A percentile compares a stretch with the other conserved stretches of the same genome.
Conservation (phyloP, 1,284 basidiomycete species). For the Papiliotrema nemorosa region DNA sequence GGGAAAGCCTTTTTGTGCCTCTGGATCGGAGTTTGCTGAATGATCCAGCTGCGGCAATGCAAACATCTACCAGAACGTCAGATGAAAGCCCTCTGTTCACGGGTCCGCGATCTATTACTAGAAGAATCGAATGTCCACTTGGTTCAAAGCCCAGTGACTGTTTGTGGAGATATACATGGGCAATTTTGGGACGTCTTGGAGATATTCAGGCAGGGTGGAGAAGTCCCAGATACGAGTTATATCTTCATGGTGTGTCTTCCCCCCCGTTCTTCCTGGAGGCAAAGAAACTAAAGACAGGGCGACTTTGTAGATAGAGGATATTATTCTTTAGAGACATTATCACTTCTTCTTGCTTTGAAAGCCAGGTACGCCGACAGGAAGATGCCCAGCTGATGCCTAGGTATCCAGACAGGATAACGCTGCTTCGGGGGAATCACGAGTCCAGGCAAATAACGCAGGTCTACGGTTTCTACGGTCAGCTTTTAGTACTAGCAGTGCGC, state of each 20-base stretch:
- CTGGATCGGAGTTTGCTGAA: background rate
- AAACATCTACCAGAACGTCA: constrained; percentile 83
- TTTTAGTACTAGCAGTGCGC: background rate
- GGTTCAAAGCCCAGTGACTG: constrained; percentile 83
- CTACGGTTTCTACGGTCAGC: constrained; percentile 91
- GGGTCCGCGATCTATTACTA: constrained; percentile 77
- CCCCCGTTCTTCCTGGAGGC: background rate
- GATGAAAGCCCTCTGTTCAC: constrained; percentile 85
- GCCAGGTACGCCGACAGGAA: constrained; percentile 60
- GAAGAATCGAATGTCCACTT: constrained; percentile 96
- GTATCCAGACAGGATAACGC: constrained; percentile 87
- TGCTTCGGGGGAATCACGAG: constrained; percentile 93
- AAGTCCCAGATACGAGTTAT: constrained; percentile 84
- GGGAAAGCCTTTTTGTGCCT: too few species aligned
- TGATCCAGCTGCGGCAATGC: constrained; percentile 69
- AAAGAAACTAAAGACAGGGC: constrained; percentile 57
- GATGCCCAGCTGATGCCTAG: constrained; percentile 49
- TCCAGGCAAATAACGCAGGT: constrained; percentile 96
- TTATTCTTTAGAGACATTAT: constrained; percentile 94
- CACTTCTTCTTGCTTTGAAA: constrained; percentile 81
- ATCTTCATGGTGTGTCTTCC: constrained; percentile 78
- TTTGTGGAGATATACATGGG: constrained; percentile 91
- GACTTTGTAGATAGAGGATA: constrained; percentile 97
- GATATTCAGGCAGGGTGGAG: constrained; percentile 82
- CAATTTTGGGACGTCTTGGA: constrained; percentile 96